Evolutionary conservation across 75 land plant species (phyloP), one percentile per base, ranked within the genome.

Genomic region (Ceratopteris richardii): DNA sequence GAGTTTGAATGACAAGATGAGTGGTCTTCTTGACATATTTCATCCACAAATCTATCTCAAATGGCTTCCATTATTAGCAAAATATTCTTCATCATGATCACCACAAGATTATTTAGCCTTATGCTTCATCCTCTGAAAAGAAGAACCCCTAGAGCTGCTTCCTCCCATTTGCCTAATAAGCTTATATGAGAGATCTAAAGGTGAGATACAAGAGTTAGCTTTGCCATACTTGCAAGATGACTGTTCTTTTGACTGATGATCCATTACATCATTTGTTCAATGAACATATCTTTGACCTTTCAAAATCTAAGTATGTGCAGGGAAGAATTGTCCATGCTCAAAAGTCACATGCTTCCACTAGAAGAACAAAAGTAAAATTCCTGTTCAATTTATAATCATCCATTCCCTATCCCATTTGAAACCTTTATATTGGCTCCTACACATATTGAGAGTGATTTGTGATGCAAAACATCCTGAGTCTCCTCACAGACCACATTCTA

Each of bases 391-490:
- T n/a, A n/a, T n/a, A n/a, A n/a, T n/a, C n/a, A n/a, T n/a, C n/a
- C n/a, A n/a, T n/a, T n/a, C n/a, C n/a, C n/a, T n/a, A n/a, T n/a
- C n/a, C n/a, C n/a, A n/a, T n/a, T n/a, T n/a, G n/a, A 88, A 71
- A 13, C 94, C 94, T 31, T 86, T 65, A 65, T 88, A 88, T 44
- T 88, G 94, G 71, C 85, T 88, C 57, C 94, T 61, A 71, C 85
- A 90, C 94, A 88, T 88, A n/a, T n/a, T n/a, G n/a, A n/a, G n/a
- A n/a, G n/a, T n/a, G n/a, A n/a, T n/a, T n/a, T n/a, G n/a, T n/a
- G n/a, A n/a, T n/a, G n/a, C n/a, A n/a, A n/a, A n/a, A n/a, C n/a
- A n/a, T n/a, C n/a, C n/a, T n/a, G n/a, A n/a, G n/a, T n/a, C n/a
- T n/a, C n/a, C n/a, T n/a, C n/a, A n/a, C n/a, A n/a, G n/a, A n/a